Percentiles rank a stretch among this genome's conserved stretches.
Evolutionary conservation across 2,329 filamentous ascomycete genomes (phyloP).

Genomic region (Aspergillus novofumigatus): DNA sequence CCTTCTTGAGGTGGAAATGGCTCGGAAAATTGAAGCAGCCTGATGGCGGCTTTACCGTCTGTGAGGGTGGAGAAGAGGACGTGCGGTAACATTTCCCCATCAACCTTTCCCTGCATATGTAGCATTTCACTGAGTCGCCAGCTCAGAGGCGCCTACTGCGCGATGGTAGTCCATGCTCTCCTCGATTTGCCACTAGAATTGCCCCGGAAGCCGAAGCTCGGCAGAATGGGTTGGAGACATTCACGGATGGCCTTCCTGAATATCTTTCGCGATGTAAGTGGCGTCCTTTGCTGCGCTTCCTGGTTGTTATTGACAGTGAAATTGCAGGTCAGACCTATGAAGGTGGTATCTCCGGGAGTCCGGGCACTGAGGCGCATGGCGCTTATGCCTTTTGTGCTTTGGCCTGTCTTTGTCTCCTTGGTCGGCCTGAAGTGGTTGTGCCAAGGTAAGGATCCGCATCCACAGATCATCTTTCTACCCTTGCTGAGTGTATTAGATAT

Average conservation of each 20-base stretch:
- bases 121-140: conserved; percentile 16
- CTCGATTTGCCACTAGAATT: conserved; percentile 79
- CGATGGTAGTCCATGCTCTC: conserved; percentile 76
- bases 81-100: conserved; percentile 59
- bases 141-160: conserved; percentile 81
- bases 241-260: conserved; percentile 69
- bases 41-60: conserved; percentile 86
- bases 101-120: conserved; percentile 9
- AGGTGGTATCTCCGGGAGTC: conserved; percentile 83
- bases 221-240: conserved; percentile 57
- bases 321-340: conserved; percentile 80
- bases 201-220: conserved; percentile 67
- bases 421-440: conserved; percentile 70
- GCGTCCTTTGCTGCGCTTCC: neutral
- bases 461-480: conserved; percentile 1
- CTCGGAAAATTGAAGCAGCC: conserved; percentile 79
- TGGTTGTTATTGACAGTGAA: conserved; percentile 11
- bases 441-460: conserved; percentile 54
- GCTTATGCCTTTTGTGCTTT: conserved; percentile 95
- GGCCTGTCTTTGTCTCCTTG: conserved; percentile 81
- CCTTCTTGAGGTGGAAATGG: conserved; percentile 68
- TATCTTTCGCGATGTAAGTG: conserved; percentile 76
- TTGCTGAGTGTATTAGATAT: conserved; percentile 49
- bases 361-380: conserved; percentile 87
- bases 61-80: conserved; percentile 83